Percentiles rank a stretch among this genome's conserved stretches.
phyloP scores from a whole-genome alignment of 805 yeast species.

The Dipodascopsis uninucleata region DNA sequence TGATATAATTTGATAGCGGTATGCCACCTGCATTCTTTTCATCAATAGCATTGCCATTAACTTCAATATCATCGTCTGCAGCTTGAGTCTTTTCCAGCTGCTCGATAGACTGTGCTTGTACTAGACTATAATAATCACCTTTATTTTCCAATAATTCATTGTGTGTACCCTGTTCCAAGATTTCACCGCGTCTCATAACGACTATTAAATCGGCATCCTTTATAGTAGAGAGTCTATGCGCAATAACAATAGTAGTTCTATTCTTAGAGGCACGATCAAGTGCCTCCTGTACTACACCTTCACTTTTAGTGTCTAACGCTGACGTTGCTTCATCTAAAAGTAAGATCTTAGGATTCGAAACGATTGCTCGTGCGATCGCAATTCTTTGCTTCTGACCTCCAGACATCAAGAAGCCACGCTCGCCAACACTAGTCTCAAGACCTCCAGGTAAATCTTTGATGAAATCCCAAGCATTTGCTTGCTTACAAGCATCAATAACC shows the following conservation, averaged over 20 bases:
- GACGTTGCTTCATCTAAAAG: slow-evolving; percentile 66
- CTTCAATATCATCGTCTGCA: slow-evolving; percentile 12
- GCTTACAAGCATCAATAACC: slow-evolving; percentile 43
- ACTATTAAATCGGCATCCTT: slow-evolving; percentile 57
- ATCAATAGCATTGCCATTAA: slow-evolving; percentile 11
- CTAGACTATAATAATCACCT: slow-evolving; percentile 37
- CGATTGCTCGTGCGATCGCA: slow-evolving; percentile 58
- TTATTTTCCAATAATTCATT: slow-evolving; percentile 34
- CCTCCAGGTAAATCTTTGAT: slow-evolving; percentile 51
- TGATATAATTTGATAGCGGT: too few species aligned
- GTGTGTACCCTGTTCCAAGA: slow-evolving; percentile 48
- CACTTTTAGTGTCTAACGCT: slow-evolving; percentile 62
- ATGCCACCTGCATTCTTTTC: too few species aligned
- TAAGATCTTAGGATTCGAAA: slow-evolving; percentile 52
- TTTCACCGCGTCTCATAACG: slow-evolving; percentile 50
- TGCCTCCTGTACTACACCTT: slow-evolving; percentile 56
- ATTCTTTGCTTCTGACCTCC: slow-evolving; percentile 68
- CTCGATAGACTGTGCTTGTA: slow-evolving; percentile 37
- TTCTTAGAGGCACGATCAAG: slow-evolving; percentile 36
- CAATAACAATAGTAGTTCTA: slow-evolving; percentile 71
- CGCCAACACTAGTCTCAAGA: slow-evolving; percentile 51
- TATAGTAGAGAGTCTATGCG: slow-evolving; percentile 85
- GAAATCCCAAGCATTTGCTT: slow-evolving; percentile 53
- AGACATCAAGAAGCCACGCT: slow-evolving; percentile 56
- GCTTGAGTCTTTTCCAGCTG: slow-evolving; percentile 16